Percentiles rank a stretch among this genome's conserved stretches.
Conservation (phyloP, 768 basidiomycete species). For the Lentinula detonsa region DNA sequence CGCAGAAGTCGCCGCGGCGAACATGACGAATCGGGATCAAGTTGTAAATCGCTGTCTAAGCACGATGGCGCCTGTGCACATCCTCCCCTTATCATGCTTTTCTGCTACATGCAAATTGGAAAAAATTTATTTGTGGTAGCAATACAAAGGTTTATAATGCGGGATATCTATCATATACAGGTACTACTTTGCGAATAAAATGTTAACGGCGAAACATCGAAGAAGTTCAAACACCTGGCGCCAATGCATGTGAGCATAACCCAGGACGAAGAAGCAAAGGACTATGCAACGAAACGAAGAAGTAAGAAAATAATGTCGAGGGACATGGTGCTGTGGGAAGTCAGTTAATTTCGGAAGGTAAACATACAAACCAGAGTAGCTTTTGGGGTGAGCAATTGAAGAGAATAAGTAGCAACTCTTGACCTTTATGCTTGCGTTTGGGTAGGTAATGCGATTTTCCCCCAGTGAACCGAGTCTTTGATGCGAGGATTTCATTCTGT, state of each 20-base stretch:
- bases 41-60: not conserved
- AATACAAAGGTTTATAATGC: not conserved
- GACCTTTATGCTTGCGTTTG: not conserved
- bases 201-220: not conserved
- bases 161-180: not conserved
- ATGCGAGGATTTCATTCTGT: not conserved
- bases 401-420: not conserved
- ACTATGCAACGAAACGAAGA: not conserved
- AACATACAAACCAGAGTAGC: slow-evolving; percentile 39
- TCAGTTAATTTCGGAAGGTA: not conserved
- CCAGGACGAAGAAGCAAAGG: not conserved
- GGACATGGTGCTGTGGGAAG: not conserved
- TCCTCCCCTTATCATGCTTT: not conserved
- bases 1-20: slow-evolving; percentile 37
- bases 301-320: not conserved
- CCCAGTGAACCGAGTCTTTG: not conserved
- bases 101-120: not conserved
- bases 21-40: not conserved
- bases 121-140: not conserved
- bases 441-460: not conserved
- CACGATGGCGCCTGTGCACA: not conserved
- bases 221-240: not conserved
- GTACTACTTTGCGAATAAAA: not conserved
- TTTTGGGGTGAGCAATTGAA: slow-evolving; percentile 41
- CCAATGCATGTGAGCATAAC: not conserved